Conservation (phyloP, 345 rosid species). For the Ceriops tagal region DNA sequence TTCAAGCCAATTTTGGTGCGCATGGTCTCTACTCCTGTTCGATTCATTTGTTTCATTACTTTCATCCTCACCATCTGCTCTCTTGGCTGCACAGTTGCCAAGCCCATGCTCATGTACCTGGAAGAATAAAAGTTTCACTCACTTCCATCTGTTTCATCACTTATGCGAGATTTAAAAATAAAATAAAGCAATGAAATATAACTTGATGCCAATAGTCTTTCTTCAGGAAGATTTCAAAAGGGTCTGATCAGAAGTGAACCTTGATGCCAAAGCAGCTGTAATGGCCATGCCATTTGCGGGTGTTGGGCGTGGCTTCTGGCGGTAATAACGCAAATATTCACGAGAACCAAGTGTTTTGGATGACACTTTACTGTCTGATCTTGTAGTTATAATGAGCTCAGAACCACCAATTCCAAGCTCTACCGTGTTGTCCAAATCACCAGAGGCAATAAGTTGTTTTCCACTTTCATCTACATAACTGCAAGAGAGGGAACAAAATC, state of each 20-base stretch:
- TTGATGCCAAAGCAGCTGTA: constrained; percentile 64
- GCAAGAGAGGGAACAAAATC: constrained; percentile 14
- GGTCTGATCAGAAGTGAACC: constrained; percentile 32
- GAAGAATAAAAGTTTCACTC: constrained; percentile 1
- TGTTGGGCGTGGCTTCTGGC: constrained; percentile 87
- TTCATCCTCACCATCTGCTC: constrained; percentile 76
- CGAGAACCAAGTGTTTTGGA: constrained; percentile 81
- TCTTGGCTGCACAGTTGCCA: constrained; percentile 68
- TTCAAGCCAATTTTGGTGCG: constrained; percentile 75
- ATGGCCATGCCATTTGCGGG: constrained; percentile 48
- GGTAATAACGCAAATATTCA: constrained; percentile 79
- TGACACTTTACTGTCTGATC: constrained; percentile 38
- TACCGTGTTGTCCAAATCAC: constrained; percentile 48
- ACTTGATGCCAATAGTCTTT: not conserved
- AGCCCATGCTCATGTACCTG: constrained; percentile 87
- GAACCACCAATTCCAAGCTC: constrained; percentile 72
- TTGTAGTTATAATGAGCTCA: constrained; percentile 75
- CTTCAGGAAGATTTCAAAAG: not conserved
- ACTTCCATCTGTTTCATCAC: not conserved
- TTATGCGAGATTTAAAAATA: not conserved
- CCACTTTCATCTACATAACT: constrained; percentile 81
- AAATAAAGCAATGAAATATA: too few relatives aligned
- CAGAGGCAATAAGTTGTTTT: constrained; percentile 60
- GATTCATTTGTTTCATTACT: constrained; percentile 63
- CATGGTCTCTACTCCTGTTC: constrained; percentile 63